phyloP scores from a whole-genome alignment of 257 asterid genomes.

The Ballota nigra region DNA sequence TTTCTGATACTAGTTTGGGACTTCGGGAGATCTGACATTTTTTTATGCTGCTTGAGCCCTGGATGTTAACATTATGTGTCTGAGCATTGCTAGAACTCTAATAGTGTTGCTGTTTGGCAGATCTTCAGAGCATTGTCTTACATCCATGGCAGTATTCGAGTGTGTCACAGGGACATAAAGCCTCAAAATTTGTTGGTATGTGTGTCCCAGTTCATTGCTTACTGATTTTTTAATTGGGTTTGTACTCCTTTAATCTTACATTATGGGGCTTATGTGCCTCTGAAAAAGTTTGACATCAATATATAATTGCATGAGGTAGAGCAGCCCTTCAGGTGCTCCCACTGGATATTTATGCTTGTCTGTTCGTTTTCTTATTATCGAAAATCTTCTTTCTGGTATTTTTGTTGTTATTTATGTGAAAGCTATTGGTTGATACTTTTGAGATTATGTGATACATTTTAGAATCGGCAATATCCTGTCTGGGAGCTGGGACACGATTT shows the following conservation, averaged over 20 bases:
- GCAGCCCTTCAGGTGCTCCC: background rate
- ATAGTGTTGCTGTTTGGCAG: conserved; percentile 43
- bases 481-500: background rate
- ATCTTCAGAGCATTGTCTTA: conserved; percentile 81
- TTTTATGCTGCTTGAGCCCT: conserved; percentile 4
- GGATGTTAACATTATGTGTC: background rate
- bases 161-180: conserved; percentile 92
- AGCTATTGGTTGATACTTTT: background rate
- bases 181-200: conserved; percentile 87
- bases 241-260: background rate
- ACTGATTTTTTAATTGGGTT: background rate
- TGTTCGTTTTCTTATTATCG: background rate
- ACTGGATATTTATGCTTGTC: background rate
- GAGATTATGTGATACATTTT: background rate
- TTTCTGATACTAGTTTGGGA: background rate
- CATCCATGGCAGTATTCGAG: conserved; percentile 74
- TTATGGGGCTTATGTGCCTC: background rate
- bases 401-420: background rate
- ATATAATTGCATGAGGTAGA: background rate
- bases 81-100: background rate
- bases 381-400: background rate
- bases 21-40: background rate
- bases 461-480: background rate
- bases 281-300: background rate
- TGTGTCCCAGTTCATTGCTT: conserved; percentile 7